Conservation (phyloP, 805 yeast species). For the Blastobotrys mokoenaii region DNA sequence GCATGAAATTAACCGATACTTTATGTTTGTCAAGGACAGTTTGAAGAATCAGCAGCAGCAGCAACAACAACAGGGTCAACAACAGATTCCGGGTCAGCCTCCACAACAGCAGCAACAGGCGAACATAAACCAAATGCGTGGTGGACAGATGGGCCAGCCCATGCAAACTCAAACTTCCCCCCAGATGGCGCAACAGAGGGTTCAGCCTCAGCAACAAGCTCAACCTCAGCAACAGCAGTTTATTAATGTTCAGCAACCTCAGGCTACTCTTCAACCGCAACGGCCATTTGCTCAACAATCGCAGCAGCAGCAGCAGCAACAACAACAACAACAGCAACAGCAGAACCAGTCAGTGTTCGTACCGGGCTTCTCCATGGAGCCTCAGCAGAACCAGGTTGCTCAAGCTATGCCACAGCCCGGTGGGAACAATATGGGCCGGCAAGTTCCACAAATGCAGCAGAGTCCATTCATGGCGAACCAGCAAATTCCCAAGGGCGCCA, state of each 20-base stretch:
- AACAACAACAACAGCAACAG: constrained; percentile 22
- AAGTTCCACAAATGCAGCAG: not conserved
- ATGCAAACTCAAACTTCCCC: not conserved
- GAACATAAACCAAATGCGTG: not conserved
- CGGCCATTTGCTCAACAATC: constrained; percentile 12
- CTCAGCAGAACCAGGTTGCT: constrained; percentile 1
- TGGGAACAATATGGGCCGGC: not conserved
- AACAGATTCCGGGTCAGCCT: constrained; percentile 16
- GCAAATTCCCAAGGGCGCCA: too few species aligned
- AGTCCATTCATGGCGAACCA: not conserved
- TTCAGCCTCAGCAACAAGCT: not conserved
- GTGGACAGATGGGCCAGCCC: not conserved
- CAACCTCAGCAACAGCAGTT: constrained; percentile 3
- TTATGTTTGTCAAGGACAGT: constrained; percentile 65
- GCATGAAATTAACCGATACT: constrained; percentile 64
- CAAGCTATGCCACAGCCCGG: constrained; percentile 3
- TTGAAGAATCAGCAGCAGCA: constrained; percentile 29
- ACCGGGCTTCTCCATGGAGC: constrained; percentile 22
- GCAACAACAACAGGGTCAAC: constrained; percentile 22
- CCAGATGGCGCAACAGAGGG: not conserved
- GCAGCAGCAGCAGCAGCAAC: constrained; percentile 21
- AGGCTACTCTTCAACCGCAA: constrained; percentile 12
- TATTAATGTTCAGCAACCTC: constrained; percentile 6
- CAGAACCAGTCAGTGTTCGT: constrained; percentile 16
- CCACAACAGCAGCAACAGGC: constrained; percentile 15